A percentile compares a stretch with the other conserved stretches of the same genome.
These are phyloP conservation scores for Termitomyces bulborhizus DNA, from an alignment of 768 basidiomycete genomes.

Conservation along the genomic window DNA sequence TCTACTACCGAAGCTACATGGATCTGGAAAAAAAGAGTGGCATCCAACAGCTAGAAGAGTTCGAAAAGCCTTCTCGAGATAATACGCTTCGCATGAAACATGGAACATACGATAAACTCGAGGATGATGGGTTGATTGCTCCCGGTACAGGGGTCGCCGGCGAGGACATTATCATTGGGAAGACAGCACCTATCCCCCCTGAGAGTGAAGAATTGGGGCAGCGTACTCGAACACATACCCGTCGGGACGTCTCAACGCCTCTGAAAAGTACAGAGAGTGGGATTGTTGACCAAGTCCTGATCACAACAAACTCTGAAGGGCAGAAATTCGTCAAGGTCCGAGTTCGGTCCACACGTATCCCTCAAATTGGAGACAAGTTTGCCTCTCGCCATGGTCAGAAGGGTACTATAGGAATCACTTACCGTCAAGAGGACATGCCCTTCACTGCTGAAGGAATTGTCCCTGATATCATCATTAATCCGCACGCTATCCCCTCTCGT, in stretches of 20 bases:
- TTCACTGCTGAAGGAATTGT: slow-evolving; percentile 96
- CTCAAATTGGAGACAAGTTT: slow-evolving; percentile 98
- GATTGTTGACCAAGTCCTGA: slow-evolving; percentile 94
- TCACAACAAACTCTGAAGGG: slow-evolving; percentile 94
- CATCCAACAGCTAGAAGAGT: slow-evolving; percentile 86
- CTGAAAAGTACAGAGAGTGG: slow-evolving; percentile 98
- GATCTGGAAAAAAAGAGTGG: slow-evolving; percentile 98
- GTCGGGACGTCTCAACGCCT: slow-evolving; percentile 95
- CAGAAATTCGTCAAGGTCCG: slow-evolving; percentile 99
- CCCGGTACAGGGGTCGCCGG: slow-evolving; percentile 93
- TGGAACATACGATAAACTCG: slow-evolving; percentile 97
- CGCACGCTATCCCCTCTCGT: slow-evolving; percentile 98
- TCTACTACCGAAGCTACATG: slow-evolving; percentile 98
- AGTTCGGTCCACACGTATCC: slow-evolving; percentile 91
- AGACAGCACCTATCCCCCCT: slow-evolving; percentile 94
- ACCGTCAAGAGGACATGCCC: slow-evolving; percentile 99
- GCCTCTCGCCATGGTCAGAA: slow-evolving; percentile 99
- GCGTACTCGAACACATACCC: slow-evolving; percentile 86
- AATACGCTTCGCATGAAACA: slow-evolving; percentile 96
- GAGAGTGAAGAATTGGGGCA: slow-evolving; percentile 98
- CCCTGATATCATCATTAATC: slow-evolving; percentile 97
- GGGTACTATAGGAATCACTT: slow-evolving; percentile 99
- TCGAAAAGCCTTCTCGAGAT: slow-evolving; percentile 92
- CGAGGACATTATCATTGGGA: slow-evolving; percentile 99
- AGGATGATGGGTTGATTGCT: slow-evolving; percentile 93